Conservation (phyloP, 768 basidiomycete species). For the Nidula microcarpa region DNA sequence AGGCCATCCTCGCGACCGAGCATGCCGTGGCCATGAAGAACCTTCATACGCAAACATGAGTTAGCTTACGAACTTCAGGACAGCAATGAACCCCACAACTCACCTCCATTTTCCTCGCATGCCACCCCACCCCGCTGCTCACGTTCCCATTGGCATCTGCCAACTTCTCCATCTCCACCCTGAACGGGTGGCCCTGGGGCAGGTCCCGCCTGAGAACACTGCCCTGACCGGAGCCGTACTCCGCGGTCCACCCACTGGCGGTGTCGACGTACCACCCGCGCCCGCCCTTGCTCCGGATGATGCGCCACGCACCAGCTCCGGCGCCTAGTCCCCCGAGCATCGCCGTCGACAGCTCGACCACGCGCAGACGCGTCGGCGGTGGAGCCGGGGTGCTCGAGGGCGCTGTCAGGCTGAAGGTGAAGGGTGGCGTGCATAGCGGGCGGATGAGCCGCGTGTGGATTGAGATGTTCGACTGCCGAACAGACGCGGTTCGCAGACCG, state of each 20-base stretch:
- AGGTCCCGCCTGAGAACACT: slow-evolving; percentile 60
- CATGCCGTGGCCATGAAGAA: slow-evolving; percentile 88
- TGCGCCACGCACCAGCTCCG: slow-evolving; percentile 84
- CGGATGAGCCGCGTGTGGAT: slow-evolving; percentile 77
- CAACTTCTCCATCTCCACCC: slow-evolving; percentile 67
- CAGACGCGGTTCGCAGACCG: slow-evolving; percentile 34
- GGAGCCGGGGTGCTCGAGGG: slow-evolving; percentile 26
- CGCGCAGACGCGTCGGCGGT: slow-evolving; percentile 73
- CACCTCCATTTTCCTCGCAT: slow-evolving; percentile 96
- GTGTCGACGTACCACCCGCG: slow-evolving; percentile 95
- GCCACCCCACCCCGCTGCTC: slow-evolving; percentile 92
- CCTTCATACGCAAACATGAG: slow-evolving; percentile 29
- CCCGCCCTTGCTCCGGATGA: slow-evolving; percentile 88
- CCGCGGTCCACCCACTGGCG: slow-evolving; percentile 76
- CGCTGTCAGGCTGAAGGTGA: slow-evolving; percentile 52
- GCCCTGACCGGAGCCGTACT: slow-evolving; percentile 28
- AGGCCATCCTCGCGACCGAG: slow-evolving; percentile 90
- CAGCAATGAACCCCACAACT: no score
- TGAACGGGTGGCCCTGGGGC: slow-evolving; percentile 56
- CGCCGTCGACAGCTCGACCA: slow-evolving; percentile 78
- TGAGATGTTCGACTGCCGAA: slow-evolving; percentile 67
- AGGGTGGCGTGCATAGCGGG: slow-evolving; percentile 77
- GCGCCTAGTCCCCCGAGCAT: slow-evolving; percentile 71
- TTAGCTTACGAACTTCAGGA: background rate
- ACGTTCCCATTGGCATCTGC: slow-evolving; percentile 85